Conservation (phyloP, 768 basidiomycete genomes). For the Termitomyces sp. region DNA sequence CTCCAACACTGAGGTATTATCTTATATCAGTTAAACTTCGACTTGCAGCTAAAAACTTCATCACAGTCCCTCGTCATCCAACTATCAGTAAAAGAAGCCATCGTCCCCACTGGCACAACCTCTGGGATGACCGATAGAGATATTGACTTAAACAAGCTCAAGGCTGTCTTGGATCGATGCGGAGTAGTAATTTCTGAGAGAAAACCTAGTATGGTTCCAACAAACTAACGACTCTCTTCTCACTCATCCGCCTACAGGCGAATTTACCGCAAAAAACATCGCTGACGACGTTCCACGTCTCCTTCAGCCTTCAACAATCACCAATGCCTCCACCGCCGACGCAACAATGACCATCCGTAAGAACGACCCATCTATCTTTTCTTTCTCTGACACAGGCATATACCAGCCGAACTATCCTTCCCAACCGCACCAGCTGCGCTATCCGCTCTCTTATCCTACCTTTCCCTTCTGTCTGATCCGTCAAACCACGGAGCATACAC, state of each 20-base stretch:
- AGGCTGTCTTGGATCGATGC: conserved; percentile 83
- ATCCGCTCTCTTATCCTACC: conserved; percentile 77
- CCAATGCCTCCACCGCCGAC: conserved; percentile 41
- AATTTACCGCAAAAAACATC: conserved; percentile 78
- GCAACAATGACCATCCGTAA: conserved; percentile 48
- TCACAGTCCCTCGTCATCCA: conserved; percentile 89
- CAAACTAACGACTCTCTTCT: background rate
- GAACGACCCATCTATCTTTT: conserved; percentile 16
- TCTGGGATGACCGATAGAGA: conserved; percentile 76
- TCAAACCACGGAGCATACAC: conserved; percentile 77
- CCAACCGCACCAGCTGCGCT: conserved; percentile 77
- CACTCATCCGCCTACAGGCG: conserved; percentile 42
- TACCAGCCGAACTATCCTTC: conserved; percentile 70
- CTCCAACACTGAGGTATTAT: conserved; percentile 87
- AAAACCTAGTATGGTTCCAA: conserved; percentile 61
- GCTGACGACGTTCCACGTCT: conserved; percentile 75
- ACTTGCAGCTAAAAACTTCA: background rate
- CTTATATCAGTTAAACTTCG: conserved; percentile 3
- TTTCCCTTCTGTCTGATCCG: conserved; percentile 72
- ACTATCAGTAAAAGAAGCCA: conserved; percentile 93
- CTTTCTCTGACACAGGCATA: background rate
- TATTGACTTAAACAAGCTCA: conserved; percentile 82
- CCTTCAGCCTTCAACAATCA: conserved; percentile 39
- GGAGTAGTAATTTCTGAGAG: conserved; percentile 87
- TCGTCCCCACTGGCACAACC: conserved; percentile 71